Evolutionary conservation across 1,284 basidiomycete species (phyloP), one percentile per base, ranked within the genome.

Genomic region (Clitocybe nebularis): DNA sequence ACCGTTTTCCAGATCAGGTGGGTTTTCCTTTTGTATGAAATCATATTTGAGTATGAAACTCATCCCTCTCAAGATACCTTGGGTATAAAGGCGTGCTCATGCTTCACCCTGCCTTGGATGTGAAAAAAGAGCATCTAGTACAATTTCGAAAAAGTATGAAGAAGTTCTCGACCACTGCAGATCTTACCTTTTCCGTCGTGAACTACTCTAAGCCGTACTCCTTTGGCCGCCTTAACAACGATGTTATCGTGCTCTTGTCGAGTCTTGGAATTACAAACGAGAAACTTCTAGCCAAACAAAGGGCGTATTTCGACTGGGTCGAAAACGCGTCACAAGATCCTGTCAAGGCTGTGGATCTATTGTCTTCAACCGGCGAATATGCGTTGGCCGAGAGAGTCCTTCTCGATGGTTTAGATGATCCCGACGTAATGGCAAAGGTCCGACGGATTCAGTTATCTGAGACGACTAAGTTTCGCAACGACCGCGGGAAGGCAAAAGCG

Each of bases 21-120:
- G 25, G 54, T 20, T 20, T 13, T 32, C 30, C 8, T 22, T 38
- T 28, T 6, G 16, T 16, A 19, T 22, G 10, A 5, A 20, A 21
- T n/a, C 21, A 20, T 3, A 13, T 36, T 26, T 26, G n/a, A n/a
- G n/a, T n/a, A n/a, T n/a, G n/a, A n/a, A n/a, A 44, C 10, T 50
- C 23, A 14, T 20, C n/a, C 9, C 22, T 40, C 10, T 5, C 20
- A 42, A 77, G 79, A 47, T 83, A 80, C 50, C 59, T 72, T 14
- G 79, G 79, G 5, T 80, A 80, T 51, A 82, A 81, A 62, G 79
- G 80, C 8, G 81, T 83, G 3, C 58, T 82, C 13, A 79, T 81
- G 78, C 61, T 81, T 5, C 78, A 83, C 49, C 78, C 77, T 0
- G 60, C 69, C 10, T 60, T 82, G 20, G 74, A 78, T 48, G 56